Evolutionary conservation across 768 basidiomycete species (phyloP).

Genomic region (Mycena olivaceomarginata): DNA sequence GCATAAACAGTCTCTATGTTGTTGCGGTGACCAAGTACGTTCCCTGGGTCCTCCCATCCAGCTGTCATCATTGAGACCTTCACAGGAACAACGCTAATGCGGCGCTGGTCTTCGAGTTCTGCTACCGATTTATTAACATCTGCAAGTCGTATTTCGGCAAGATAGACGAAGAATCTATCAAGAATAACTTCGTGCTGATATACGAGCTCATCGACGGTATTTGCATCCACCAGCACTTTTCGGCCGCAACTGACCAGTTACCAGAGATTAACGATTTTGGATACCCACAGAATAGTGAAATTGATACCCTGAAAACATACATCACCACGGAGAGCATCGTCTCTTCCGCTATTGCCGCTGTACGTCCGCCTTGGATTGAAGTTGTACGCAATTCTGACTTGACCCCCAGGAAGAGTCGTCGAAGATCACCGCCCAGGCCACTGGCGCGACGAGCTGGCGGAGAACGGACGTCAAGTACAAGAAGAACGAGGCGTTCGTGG

Average conservation of each 20-base stretch:
- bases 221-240: slow-evolving; percentile 47
- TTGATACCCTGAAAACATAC: slow-evolving; percentile 97
- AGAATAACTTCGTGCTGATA: slow-evolving; percentile 99
- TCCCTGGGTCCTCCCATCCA: background rate
- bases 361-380: slow-evolving; percentile 56
- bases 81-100: slow-evolving; percentile 97
- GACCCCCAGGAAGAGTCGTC: slow-evolving; percentile 92
- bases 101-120: slow-evolving; percentile 97
- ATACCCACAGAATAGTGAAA: slow-evolving; percentile 99
- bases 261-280: slow-evolving; percentile 98
- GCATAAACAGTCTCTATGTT: slow-evolving; percentile 96
- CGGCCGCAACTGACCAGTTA: slow-evolving; percentile 12
- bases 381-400: slow-evolving; percentile 1
- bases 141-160: slow-evolving; percentile 98
- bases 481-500: slow-evolving; percentile 99
- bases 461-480: slow-evolving; percentile 98
- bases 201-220: slow-evolving; percentile 98
- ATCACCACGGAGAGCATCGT: slow-evolving; percentile 99
- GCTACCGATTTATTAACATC: slow-evolving; percentile 97
- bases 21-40: slow-evolving; percentile 96
- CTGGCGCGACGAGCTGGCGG: slow-evolving; percentile 97
- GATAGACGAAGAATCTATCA: slow-evolving; percentile 97
- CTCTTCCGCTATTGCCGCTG: slow-evolving; percentile 88
- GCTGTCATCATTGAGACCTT: slow-evolving; percentile 4
- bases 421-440: slow-evolving; percentile 98